phyloP scores from a whole-genome alignment of 371 early-diverging fungal genomes.

The Saksenaea vasiformis region DNA sequence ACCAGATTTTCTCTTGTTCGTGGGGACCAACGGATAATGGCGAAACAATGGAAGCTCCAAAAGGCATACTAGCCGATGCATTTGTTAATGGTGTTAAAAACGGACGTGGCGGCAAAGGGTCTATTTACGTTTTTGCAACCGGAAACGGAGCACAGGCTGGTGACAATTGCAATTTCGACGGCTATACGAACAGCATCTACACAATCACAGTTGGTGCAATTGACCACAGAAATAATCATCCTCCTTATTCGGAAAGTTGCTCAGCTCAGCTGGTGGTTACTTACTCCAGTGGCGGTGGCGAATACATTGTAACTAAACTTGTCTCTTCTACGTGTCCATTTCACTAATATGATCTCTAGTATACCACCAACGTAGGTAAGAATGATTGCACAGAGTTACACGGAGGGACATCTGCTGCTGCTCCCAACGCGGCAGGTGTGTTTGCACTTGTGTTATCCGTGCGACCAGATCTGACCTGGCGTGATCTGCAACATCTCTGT shows the following conservation, averaged over 20 bases:
- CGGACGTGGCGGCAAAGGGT: slow-evolving; percentile 86
- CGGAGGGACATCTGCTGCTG: slow-evolving; percentile 98
- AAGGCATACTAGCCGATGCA: slow-evolving; percentile 76
- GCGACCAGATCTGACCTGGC: slow-evolving; percentile 90
- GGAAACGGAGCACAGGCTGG: slow-evolving; percentile 87
- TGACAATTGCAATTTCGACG: slow-evolving; percentile 97
- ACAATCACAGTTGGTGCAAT: slow-evolving; percentile 94
- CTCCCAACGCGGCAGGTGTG: slow-evolving; percentile 93
- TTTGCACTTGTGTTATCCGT: slow-evolving; percentile 87
- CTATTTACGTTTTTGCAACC: slow-evolving; percentile 92
- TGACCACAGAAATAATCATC: slow-evolving; percentile 72
- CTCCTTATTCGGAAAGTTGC: slow-evolving; percentile 89
- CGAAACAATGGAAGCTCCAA: slow-evolving; percentile 85
- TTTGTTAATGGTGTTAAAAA: slow-evolving; percentile 80
- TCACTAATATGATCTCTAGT: slow-evolving; percentile 40
- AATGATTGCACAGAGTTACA: slow-evolving; percentile 75
- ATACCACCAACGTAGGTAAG: slow-evolving; percentile 82
- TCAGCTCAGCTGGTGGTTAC: slow-evolving; percentile 88
- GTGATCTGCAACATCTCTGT: slow-evolving; percentile 87
- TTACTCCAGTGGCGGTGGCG: slow-evolving; percentile 81
- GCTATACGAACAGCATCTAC: slow-evolving; percentile 95
- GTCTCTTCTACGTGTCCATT: not conserved
- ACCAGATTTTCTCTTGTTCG: slow-evolving; percentile 91
- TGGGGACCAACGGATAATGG: slow-evolving; percentile 98
- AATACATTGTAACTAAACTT: slow-evolving; percentile 62